Percentiles rank a stretch among this genome's conserved stretches.
These are phyloP conservation scores for Sequoiadendron giganteum DNA, from an alignment of 75 land plant genomes.

Conservation along the genomic window DNA sequence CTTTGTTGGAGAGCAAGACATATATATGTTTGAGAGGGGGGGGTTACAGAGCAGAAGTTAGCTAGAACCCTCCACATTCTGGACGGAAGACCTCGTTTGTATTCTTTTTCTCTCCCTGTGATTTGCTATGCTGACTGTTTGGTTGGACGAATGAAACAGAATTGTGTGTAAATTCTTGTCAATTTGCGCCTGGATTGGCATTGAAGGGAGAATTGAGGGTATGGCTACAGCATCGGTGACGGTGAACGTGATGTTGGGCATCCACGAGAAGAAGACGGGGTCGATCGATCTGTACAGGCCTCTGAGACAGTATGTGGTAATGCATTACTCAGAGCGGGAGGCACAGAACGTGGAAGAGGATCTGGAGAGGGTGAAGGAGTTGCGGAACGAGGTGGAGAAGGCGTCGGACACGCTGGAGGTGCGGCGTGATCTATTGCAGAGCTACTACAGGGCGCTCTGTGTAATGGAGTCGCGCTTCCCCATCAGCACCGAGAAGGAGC, in stretches of 20 bases:
- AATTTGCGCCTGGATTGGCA: background rate
- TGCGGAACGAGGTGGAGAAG: slow-evolving; percentile 62
- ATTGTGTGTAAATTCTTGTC: no score
- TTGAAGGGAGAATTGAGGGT: background rate
- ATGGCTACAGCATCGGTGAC: slow-evolving; percentile 37
- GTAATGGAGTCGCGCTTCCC: slow-evolving; percentile 91
- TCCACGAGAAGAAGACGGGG: slow-evolving; percentile 86
- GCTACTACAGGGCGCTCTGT: slow-evolving; percentile 74
- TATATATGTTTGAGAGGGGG: no score
- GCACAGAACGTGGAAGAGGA: slow-evolving; percentile 83
- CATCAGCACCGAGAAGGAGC: slow-evolving; percentile 78
- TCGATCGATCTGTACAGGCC: slow-evolving; percentile 79
- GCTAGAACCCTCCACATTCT: no score
- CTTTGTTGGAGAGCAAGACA: no score
- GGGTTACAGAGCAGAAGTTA: no score
- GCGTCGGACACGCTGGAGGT: slow-evolving; percentile 51
- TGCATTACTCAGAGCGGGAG: slow-evolving; percentile 83
- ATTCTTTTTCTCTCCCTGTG: no score
- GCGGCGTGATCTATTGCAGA: slow-evolving; percentile 76
- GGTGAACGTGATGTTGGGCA: slow-evolving; percentile 85
- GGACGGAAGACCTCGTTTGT: no score
- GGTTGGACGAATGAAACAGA: no score
- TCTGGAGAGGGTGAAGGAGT: slow-evolving; percentile 51
- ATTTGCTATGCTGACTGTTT: no score
- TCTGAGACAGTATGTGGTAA: slow-evolving; percentile 58